A percentile compares a stretch with the other conserved stretches of the same genome.
Evolutionary conservation across 2,329 filamentous ascomycete species (phyloP).

Genomic region (Aschersonia sp.): DNA sequence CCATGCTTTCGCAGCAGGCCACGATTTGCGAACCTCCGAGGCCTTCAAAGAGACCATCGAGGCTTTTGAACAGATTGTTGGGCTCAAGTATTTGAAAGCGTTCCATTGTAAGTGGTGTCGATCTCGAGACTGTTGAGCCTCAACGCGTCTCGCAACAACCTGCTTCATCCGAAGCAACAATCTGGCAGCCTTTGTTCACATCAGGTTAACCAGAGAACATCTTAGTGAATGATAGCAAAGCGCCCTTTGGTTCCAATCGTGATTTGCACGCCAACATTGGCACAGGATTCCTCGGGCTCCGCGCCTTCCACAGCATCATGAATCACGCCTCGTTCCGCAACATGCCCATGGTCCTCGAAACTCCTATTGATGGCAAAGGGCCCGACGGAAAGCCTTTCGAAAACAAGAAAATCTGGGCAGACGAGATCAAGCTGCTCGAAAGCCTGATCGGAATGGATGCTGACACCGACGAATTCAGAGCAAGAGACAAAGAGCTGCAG

Average conservation of each 20-base stretch:
- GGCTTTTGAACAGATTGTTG: constrained; percentile 65
- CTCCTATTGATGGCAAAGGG: constrained; percentile 67
- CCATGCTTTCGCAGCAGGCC: constrained; percentile 87
- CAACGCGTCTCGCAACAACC: constrained; percentile 1
- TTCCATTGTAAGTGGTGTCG: constrained; percentile 42
- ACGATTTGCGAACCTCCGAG: constrained; percentile 67
- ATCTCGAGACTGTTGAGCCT: background rate
- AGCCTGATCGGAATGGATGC: constrained; percentile 72
- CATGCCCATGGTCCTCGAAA: constrained; percentile 87
- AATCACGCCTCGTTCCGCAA: constrained; percentile 64
- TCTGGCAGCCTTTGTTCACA: background rate
- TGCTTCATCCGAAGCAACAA: background rate
- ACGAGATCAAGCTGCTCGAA: constrained; percentile 90
- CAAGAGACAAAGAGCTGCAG: constrained; percentile 49
- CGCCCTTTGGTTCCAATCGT: constrained; percentile 64
- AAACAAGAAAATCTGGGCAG: constrained; percentile 75
- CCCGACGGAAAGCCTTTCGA: constrained; percentile 53
- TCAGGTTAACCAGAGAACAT: background rate
- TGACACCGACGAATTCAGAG: constrained; percentile 56
- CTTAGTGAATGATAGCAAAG: constrained; percentile 82
- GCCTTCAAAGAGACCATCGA: constrained; percentile 60
- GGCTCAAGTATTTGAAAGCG: constrained; percentile 65
- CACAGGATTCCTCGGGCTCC: constrained; percentile 79
- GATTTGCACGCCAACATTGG: constrained; percentile 96
- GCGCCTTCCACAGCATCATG: constrained; percentile 82